A percentile compares a stretch with the other conserved stretches of the same genome.
Evolutionary conservation across 2,329 filamentous ascomycete species (phyloP).

Genomic region (Gyromitra esculenta): DNA sequence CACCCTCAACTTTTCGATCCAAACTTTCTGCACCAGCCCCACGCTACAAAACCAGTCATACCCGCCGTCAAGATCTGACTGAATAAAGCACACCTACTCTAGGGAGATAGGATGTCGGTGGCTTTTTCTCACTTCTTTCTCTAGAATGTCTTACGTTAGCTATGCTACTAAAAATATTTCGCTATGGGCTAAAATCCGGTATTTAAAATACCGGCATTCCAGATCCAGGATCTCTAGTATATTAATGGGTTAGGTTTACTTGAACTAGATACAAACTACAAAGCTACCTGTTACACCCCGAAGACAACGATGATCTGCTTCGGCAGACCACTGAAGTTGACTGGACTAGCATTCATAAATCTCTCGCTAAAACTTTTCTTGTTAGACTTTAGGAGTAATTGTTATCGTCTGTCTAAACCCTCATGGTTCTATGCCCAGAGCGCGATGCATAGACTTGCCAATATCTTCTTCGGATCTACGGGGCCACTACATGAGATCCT

Average conservation of each 20-base stretch:
- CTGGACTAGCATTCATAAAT: conserved; percentile 21
- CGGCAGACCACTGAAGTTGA: neutral
- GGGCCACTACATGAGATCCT: conserved; percentile 13
- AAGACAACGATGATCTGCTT: neutral
- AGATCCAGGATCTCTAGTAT: neutral
- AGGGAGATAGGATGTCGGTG: conserved; percentile 9
- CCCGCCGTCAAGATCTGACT: conserved; percentile 24
- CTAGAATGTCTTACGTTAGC: neutral
- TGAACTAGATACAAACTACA: neutral
- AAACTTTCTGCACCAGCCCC: conserved; percentile 26
- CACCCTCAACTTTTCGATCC: conserved; percentile 38
- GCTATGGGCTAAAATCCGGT: neutral
- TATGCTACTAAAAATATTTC: conserved; percentile 7
- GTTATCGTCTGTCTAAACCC: neutral
- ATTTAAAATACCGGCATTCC: neutral
- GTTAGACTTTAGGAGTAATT: neutral
- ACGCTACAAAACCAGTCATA: conserved; percentile 30
- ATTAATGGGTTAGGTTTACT: conserved; percentile 13
- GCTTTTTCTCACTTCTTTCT: conserved; percentile 1
- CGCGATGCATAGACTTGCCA: conserved; percentile 3
- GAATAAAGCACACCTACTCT: neutral
- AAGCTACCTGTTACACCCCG: neutral
- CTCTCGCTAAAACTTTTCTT: conserved; percentile 14
- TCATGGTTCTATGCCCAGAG: neutral
- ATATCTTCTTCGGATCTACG: conserved; percentile 15